A percentile compares a stretch with the other conserved stretches of the same genome.
phyloP scores from a whole-genome alignment of 1,284 basidiomycete species.

The Trametes hirsuta region DNA sequence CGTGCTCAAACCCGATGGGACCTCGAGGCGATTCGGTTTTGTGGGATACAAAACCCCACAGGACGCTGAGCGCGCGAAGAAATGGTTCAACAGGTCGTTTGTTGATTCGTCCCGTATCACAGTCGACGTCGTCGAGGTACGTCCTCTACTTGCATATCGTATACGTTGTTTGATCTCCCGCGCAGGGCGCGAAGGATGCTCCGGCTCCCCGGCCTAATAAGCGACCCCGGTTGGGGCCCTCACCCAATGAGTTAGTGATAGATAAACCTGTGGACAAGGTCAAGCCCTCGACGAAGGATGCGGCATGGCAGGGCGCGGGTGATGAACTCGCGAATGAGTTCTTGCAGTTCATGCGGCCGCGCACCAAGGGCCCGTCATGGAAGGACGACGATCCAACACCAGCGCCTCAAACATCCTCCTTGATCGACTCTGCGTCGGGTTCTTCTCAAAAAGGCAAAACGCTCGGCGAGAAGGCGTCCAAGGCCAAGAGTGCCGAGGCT shows the following conservation, averaged over 20 bases:
- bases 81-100: conserved; percentile 89
- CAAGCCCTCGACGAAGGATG: conserved; percentile 23
- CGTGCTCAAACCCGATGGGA: conserved; percentile 77
- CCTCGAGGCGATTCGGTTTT: conserved; percentile 89
- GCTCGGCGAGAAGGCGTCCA: conserved; percentile 29
- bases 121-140: conserved; percentile 80
- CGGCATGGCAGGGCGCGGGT: conserved; percentile 28
- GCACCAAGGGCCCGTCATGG: conserved; percentile 66
- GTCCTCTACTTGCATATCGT: conserved; percentile 27
- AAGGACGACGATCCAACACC: conserved; percentile 50
- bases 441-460: conserved; percentile 9
- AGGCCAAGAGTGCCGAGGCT: conserved; percentile 9
- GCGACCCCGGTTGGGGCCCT: conserved; percentile 56
- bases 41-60: conserved; percentile 85
- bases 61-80: conserved; percentile 77
- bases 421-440: not conserved
- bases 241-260: conserved; percentile 34
- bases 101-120: conserved; percentile 76
- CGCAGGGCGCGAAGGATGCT: conserved; percentile 67
- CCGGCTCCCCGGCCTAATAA: conserved; percentile 70
- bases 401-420: conserved; percentile 6
- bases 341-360: conserved; percentile 66
- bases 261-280: conserved; percentile 16
- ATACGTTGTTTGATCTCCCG: not conserved
- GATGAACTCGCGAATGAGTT: conserved; percentile 55